Evolutionary conservation across 441 rosid genomes (phyloP), one percentile per base, ranked within the genome.

Genomic region (Adansonia grandidieri): DNA sequence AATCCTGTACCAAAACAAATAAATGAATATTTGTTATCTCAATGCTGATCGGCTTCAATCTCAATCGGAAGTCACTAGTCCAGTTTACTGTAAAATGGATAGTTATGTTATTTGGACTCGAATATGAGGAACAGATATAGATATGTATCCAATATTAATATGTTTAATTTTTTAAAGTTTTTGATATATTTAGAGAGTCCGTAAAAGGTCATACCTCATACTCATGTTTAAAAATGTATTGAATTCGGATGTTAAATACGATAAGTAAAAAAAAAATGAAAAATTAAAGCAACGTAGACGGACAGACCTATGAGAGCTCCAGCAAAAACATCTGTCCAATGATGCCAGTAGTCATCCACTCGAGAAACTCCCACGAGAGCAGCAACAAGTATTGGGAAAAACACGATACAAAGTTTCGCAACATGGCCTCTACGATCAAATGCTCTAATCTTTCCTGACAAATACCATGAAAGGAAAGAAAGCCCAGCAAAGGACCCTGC

Each of bases 401-500:
- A 79, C 57, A 87, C 76, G 10, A 86, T 72, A 73, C 87, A 89
- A 20, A 85, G 84, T 71, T 89, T 86, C 2, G 86, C 88, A 7
- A 87, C 80, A 70, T 85, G 89, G 53, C 90, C 90, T 51, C 58
- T 72, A 20, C 80, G 77, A 60, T 87, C 89, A 72, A 89, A 89
- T 15, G 81, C 89, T 78, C 85, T 87, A 9, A 89, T 77, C 82
- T 87, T 89, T 67, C 91, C 89, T 10, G 91, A 85, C 77, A 89
- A 68, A 71, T 89, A 89, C 89, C 86, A 82, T 7, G 92, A 81
- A 0, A 88, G 78, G 75, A 79, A 89, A 9, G 80, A 78, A 47
- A 87, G 79, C 70, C 92, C 92, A n/a, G 89, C 90, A 73, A 89
- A 89, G 8, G 92, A 85, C 90, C 92, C 88, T 87, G 82, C 77